Evolutionary conservation across 176 grass and related monocot species (phyloP).

Genomic region (Alloteropsis semialata): DNA sequence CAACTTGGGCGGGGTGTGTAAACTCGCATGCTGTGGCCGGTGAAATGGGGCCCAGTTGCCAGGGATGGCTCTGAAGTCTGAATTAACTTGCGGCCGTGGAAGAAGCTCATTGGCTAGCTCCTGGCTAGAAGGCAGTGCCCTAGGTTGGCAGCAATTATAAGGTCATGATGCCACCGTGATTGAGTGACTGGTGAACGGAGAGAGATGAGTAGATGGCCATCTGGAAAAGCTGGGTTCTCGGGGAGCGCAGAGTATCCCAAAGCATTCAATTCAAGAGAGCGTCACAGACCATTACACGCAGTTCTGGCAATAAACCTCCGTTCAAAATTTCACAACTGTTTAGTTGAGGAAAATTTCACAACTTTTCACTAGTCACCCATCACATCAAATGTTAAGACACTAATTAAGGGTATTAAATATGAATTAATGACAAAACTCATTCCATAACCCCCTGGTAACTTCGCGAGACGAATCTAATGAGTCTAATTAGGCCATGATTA

Average conservation of each 20-base stretch:
- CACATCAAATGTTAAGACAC: too few relatives aligned
- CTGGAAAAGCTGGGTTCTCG: slow-evolving; percentile 28
- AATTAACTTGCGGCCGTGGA: neutral
- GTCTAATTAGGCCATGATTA: too few relatives aligned
- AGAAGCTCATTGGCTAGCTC: neutral
- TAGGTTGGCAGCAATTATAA: slow-evolving; percentile 44
- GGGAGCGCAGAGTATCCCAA: slow-evolving; percentile 8
- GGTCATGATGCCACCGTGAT: slow-evolving; percentile 50
- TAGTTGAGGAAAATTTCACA: too few relatives aligned
- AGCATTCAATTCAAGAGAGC: too few relatives aligned
- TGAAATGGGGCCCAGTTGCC: neutral
- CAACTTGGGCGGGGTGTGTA: neutral
- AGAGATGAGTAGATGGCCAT: neutral
- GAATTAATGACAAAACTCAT: too few relatives aligned
- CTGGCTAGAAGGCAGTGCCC: neutral
- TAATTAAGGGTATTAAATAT: too few relatives aligned
- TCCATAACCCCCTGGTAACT: too few relatives aligned
- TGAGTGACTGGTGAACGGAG: neutral
- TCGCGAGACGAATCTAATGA: too few relatives aligned
- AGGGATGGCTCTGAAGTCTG: neutral
- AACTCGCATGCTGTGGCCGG: neutral
- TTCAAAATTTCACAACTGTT: too few relatives aligned
- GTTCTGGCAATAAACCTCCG: too few relatives aligned
- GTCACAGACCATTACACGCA: too few relatives aligned
- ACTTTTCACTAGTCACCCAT: too few relatives aligned